A percentile compares a stretch with the other conserved stretches of the same genome.
Conservation (phyloP, 1,139 yeast species). For the Kurtzmaniella natalensis region DNA sequence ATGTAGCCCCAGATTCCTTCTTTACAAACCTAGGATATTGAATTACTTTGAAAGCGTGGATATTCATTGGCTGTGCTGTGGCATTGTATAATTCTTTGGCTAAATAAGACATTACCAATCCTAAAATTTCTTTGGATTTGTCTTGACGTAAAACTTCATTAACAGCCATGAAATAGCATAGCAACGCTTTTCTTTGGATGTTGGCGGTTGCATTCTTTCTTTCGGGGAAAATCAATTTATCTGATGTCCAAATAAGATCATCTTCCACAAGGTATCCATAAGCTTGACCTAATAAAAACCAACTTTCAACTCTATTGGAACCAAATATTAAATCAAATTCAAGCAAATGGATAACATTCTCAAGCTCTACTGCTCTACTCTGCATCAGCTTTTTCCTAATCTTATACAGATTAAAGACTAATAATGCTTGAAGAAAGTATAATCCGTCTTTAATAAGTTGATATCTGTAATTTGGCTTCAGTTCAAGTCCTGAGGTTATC, state of each 20-base stretch:
- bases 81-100: constrained; percentile 63
- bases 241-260: constrained; percentile 88
- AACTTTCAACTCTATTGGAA: constrained; percentile 70
- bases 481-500: constrained; percentile 29
- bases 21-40: constrained; percentile 32
- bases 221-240: constrained; percentile 64
- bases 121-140: constrained; percentile 25
- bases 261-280: constrained; percentile 80
- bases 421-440: constrained; percentile 68
- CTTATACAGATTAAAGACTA: constrained; percentile 62
- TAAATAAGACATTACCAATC: constrained; percentile 52
- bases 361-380: constrained; percentile 77
- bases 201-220: constrained; percentile 60
- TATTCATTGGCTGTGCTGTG: constrained; percentile 63
- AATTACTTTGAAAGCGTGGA: constrained; percentile 45
- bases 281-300: constrained; percentile 83
- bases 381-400: constrained; percentile 71
- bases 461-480: constrained; percentile 9
- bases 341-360: constrained; percentile 63
- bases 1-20: constrained; percentile 19
- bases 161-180: constrained; percentile 78
- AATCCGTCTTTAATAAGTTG: constrained; percentile 46
- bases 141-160: constrained; percentile 34
- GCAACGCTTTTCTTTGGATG: constrained; percentile 63
- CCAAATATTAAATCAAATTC: constrained; percentile 65